Evolutionary conservation across 352 stramenopile species (phyloP).

Genomic region (Pythium monospermum): DNA sequence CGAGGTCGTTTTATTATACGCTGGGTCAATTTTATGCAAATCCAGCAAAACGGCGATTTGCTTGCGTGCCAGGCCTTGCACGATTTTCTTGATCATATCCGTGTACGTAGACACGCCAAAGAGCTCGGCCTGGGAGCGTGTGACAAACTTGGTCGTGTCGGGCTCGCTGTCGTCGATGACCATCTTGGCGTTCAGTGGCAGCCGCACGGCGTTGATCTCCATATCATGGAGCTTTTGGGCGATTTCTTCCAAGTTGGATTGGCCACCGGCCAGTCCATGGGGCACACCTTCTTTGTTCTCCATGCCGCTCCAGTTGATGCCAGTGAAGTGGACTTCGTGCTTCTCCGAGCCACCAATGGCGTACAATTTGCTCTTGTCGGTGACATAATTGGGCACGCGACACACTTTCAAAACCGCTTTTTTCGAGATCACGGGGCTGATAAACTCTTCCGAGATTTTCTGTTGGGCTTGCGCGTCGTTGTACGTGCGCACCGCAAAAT

Average conservation of each 20-base stretch:
- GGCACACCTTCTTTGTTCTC: constrained; percentile 76
- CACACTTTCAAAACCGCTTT: constrained; percentile 51
- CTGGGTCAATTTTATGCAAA: constrained; percentile 81
- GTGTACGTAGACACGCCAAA: constrained; percentile 66
- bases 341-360: constrained; percentile 47
- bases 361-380: constrained; percentile 55
- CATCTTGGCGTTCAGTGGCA: constrained; percentile 83
- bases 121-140: constrained; percentile 47
- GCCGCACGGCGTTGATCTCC: constrained; percentile 72
- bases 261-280: constrained; percentile 60
- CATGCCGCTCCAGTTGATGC: constrained; percentile 87
- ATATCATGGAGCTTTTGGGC: constrained; percentile 51
- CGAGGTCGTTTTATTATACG: constrained; percentile 62
- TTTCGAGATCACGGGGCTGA: constrained; percentile 27
- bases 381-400: constrained; percentile 64
- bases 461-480: constrained; percentile 63
- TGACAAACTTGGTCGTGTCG: constrained; percentile 65
- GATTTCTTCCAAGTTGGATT: constrained; percentile 62
- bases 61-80: constrained; percentile 75
- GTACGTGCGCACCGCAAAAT: constrained; percentile 56
- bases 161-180: constrained; percentile 61
- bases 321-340: constrained; percentile 70
- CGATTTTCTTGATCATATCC: constrained; percentile 80
- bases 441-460: constrained; percentile 46
- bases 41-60: constrained; percentile 79